A percentile compares a stretch with the other conserved stretches of the same genome.
phyloP scores from a whole-genome alignment of 208 protist species.

The Leishmania tropica region DNA sequence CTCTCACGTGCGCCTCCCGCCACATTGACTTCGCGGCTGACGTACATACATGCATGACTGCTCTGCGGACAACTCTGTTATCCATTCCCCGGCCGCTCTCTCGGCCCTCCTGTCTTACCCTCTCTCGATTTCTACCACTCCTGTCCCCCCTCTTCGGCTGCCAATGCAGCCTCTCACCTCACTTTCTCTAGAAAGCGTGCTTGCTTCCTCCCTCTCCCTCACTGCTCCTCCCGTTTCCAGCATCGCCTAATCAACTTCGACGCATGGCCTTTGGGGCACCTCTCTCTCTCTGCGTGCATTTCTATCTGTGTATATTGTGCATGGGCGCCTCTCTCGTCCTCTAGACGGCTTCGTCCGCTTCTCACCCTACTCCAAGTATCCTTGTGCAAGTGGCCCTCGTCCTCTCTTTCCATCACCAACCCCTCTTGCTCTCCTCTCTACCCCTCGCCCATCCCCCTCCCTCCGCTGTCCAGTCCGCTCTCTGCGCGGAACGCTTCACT shows the following conservation, averaged over 20 bases:
- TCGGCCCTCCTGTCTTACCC: background rate
- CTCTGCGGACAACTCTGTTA: background rate
- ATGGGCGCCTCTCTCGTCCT: background rate
- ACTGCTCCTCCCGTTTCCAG: background rate
- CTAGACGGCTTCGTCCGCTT: background rate
- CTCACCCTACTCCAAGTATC: background rate
- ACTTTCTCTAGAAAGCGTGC: background rate
- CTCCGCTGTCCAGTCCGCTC: background rate
- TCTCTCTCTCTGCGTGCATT: background rate
- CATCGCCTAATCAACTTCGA: background rate
- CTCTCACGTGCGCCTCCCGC: too few relatives aligned
- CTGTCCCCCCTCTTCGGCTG: background rate
- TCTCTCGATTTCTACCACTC: background rate
- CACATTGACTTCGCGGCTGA: too few relatives aligned
- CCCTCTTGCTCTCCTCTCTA: background rate
- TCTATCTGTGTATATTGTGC: background rate
- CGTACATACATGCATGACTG: background rate
- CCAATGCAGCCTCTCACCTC: background rate
- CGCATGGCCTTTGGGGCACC: background rate
- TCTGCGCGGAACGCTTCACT: background rate
- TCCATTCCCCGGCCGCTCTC: background rate
- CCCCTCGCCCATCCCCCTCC: background rate
- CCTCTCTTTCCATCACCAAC: background rate
- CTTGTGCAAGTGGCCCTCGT: background rate
- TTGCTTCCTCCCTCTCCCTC: background rate